These are phyloP conservation scores for Didymosphaeria variabile DNA, from an alignment of 2,329 filamentous ascomycete genomes.

Conservation along the genomic window DNA sequence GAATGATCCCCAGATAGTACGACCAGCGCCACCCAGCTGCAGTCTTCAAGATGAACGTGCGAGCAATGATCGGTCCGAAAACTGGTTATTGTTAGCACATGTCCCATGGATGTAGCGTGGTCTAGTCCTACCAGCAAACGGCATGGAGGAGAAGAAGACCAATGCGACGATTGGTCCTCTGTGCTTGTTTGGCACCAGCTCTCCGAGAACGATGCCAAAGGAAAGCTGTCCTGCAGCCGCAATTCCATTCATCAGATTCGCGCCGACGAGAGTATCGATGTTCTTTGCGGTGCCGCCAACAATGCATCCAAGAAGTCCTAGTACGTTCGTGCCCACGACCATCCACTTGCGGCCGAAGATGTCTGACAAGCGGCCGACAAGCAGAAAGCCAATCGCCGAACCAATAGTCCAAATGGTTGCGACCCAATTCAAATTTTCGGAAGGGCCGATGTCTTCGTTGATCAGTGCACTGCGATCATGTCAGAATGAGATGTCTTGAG, in stretches of 20 bases:
- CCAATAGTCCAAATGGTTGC: constrained; percentile 39
- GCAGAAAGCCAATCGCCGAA: constrained; percentile 31
- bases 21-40: constrained; percentile 51
- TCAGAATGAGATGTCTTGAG: not conserved
- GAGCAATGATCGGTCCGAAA: constrained; percentile 60
- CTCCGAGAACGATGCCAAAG: constrained; percentile 38
- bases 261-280: constrained; percentile 43
- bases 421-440: constrained; percentile 38
- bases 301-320: constrained; percentile 36
- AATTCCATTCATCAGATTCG: constrained; percentile 39
- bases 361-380: constrained; percentile 36
- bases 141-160: constrained; percentile 33
- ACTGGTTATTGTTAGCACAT: constrained; percentile 25
- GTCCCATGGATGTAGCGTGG: not conserved
- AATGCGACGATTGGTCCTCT: constrained; percentile 39
- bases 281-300: constrained; percentile 39
- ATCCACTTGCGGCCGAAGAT: constrained; percentile 39
- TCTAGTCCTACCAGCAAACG: constrained; percentile 38
- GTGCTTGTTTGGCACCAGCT: constrained; percentile 49
- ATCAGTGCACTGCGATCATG: constrained; percentile 26
- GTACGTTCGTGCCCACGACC: constrained; percentile 30
- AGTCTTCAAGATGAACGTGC: constrained; percentile 52
- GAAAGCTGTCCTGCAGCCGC: constrained; percentile 39
- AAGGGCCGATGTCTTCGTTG: constrained; percentile 40
- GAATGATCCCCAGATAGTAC: constrained; percentile 60